Conservation (phyloP, 2,329 filamentous ascomycete species). For the Nothophaeocryptopus gaeumannii region DNA sequence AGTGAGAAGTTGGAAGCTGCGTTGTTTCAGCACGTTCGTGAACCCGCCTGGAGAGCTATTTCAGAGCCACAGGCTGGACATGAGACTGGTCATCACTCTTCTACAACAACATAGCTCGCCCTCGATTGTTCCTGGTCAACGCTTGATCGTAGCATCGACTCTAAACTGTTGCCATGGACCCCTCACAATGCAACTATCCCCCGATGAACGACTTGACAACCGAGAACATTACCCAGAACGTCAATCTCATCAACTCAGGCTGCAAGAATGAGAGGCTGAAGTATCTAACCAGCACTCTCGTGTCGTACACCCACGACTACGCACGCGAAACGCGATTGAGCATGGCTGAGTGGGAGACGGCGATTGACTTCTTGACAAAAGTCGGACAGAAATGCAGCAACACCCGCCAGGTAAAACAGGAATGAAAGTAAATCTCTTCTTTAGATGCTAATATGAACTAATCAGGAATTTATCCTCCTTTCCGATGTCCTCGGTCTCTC, state of each 20-base stretch:
- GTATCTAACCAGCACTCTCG: constrained; percentile 70
- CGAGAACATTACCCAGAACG: constrained; percentile 76
- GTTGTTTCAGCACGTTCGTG: too few relatives aligned
- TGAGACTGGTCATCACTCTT: too few relatives aligned
- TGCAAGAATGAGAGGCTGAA: constrained; percentile 63
- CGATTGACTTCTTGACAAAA: constrained; percentile 66
- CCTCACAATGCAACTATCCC: constrained; percentile 31
- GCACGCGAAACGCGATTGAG: constrained; percentile 73
- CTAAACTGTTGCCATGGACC: too few relatives aligned
- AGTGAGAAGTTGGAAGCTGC: too few relatives aligned
- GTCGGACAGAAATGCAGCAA: constrained; percentile 64
- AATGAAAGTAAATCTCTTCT: too few relatives aligned
- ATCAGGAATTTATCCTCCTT: constrained; percentile 66
- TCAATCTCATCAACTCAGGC: constrained; percentile 69
- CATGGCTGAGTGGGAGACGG: constrained; percentile 73
- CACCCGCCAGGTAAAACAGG: constrained; percentile 34
- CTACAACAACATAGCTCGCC: too few relatives aligned
- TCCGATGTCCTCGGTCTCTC: constrained; percentile 78
- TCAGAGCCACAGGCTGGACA: too few relatives aligned
- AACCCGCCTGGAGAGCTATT: too few relatives aligned
- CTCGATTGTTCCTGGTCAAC: too few relatives aligned
- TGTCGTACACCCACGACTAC: constrained; percentile 77
- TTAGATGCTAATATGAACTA: background rate
- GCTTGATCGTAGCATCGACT: too few relatives aligned
- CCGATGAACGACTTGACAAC: constrained; percentile 67